Evolutionary conservation across 2,329 filamentous ascomycete species (phyloP), one percentile per base, ranked within the genome.

Genomic region (Aspergillus versicolor): DNA sequence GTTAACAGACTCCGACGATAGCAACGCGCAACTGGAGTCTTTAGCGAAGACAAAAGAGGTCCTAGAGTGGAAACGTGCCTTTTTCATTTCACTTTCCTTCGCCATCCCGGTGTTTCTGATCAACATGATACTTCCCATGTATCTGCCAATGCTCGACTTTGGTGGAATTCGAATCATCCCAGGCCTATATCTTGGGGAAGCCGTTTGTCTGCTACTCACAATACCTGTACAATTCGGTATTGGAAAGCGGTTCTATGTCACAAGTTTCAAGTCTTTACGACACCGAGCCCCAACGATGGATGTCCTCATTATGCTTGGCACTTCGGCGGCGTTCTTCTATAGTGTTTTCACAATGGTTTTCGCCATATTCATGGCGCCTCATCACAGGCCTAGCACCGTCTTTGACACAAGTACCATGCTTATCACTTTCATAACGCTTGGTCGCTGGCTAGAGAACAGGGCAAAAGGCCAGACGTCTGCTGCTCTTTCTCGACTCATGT

Each of bases 321-420:
- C 94, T 6, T 96, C 92, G 0, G 89, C 92, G 21, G 94, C 94
- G 19, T 99, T 97, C 79, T 94, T 96, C 75, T 99, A 97, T 77
- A 97, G 93, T 72, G 78, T 92, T 64, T 85, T 90, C 47, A 85
- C 91, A 15, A 97, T 99, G 91, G 54, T 88, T 4, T 86, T 97
- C 15, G 95, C 92, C 0, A 72, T 97, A 19, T 64, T 90, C 13
- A 80, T 84, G n/a, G 79, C 85, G 21, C 90, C 91, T 6, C 91
- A 97, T 70, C 84, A 82, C 2, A 85, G 90, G 47, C 94, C 94
- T 1, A 88, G 86, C 61, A 97, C 92, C 2, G 89, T 97, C 15
- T 99, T 99, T 67, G 94, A 99, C 70, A 99, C 94, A 1, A 97
- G 92, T 75, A 96, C 92, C 21, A 99, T 97, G 94, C 82, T 99